Percentiles rank a stretch among this genome's conserved stretches.
Conservation (phyloP, 192 early-diverging fungal genomes). For the Dimargaris cristalligena region DNA sequence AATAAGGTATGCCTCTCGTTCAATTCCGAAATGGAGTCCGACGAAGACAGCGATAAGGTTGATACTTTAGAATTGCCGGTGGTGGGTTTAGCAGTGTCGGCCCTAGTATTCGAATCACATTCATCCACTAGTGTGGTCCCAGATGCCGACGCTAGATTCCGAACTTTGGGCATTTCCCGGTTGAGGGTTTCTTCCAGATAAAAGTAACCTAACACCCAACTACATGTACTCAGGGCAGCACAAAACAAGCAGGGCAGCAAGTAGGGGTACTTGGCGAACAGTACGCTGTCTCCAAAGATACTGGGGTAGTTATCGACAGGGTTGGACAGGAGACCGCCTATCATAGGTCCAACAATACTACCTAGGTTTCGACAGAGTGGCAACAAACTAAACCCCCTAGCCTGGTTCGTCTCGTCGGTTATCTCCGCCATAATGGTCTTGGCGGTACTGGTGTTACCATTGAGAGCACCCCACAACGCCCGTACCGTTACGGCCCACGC, state of each 20-base stretch:
- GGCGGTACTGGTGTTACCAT: conserved; percentile 60
- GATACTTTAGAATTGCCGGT: too few relatives aligned
- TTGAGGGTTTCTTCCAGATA: conserved; percentile 41
- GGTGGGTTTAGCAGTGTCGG: too few relatives aligned
- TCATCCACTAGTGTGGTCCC: too few relatives aligned
- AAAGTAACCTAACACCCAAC: conserved; percentile 14
- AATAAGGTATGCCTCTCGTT: too few relatives aligned
- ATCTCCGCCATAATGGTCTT: conserved; percentile 75
- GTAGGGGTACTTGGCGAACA: conserved; percentile 57
- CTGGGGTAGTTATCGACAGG: conserved; percentile 49
- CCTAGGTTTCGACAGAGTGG: conserved; percentile 55
- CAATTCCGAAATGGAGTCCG: too few relatives aligned
- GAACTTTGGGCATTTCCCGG: too few relatives aligned
- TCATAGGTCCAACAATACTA: conserved; percentile 40
- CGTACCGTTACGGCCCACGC: conserved; percentile 40
- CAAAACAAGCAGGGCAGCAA: conserved; percentile 66
- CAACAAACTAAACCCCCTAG: conserved; percentile 55
- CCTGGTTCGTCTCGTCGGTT: conserved; percentile 60
- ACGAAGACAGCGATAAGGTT: too few relatives aligned
- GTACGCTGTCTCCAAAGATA: conserved; percentile 32
- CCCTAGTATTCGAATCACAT: too few relatives aligned
- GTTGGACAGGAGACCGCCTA: conserved; percentile 64
- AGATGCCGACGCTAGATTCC: too few relatives aligned
- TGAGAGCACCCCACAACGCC: conserved; percentile 46
- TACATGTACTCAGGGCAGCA: conserved; percentile 27